phyloP scores from a whole-genome alignment of 2,329 filamentous ascomycete species.

The Cercospora janseana region DNA sequence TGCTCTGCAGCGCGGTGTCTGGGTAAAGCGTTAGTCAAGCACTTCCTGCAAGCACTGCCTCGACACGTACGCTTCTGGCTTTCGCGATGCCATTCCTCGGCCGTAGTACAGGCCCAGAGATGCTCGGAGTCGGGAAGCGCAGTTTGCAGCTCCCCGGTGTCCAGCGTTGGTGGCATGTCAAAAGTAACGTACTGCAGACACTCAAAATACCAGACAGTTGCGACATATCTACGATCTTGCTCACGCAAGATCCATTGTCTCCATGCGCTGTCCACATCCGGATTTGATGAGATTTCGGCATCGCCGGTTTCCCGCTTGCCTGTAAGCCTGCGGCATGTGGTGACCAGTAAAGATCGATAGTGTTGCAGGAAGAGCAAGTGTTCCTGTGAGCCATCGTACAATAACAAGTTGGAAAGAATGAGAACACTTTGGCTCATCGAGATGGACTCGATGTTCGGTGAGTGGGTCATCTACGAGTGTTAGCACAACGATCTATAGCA shows the following conservation, averaged over 20 bases:
- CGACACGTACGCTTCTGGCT: not conserved
- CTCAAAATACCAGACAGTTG: conserved; percentile 8
- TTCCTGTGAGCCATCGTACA: conserved; percentile 7
- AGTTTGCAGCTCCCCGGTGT: conserved; percentile 9
- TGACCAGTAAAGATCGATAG: conserved; percentile 6
- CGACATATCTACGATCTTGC: conserved; percentile 12
- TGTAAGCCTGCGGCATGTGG: conserved; percentile 6
- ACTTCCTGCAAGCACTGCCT: not conserved
- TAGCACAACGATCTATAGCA: not conserved
- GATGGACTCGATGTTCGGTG: conserved; percentile 4
- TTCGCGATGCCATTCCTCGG: conserved; percentile 9
- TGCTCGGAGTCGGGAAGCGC: conserved; percentile 6
- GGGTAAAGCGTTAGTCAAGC: not conserved
- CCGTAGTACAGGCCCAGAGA: conserved; percentile 7
- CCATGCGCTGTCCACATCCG: conserved; percentile 5
- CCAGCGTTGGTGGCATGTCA: conserved; percentile 12
- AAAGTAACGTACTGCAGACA: conserved; percentile 12
- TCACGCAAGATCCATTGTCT: conserved; percentile 7
- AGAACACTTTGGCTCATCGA: conserved; percentile 5
- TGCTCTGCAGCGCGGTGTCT: conserved; percentile 2
- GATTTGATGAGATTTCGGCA: not conserved
- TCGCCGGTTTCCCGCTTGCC: not conserved
- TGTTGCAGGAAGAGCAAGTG: conserved; percentile 8
- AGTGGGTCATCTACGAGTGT: conserved; percentile 4
- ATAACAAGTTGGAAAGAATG: conserved; percentile 8